Evolutionary conservation across 2,329 filamentous ascomycete species (phyloP), one percentile per base, ranked within the genome.

Genomic region (Ascocoryne sarcoides): DNA sequence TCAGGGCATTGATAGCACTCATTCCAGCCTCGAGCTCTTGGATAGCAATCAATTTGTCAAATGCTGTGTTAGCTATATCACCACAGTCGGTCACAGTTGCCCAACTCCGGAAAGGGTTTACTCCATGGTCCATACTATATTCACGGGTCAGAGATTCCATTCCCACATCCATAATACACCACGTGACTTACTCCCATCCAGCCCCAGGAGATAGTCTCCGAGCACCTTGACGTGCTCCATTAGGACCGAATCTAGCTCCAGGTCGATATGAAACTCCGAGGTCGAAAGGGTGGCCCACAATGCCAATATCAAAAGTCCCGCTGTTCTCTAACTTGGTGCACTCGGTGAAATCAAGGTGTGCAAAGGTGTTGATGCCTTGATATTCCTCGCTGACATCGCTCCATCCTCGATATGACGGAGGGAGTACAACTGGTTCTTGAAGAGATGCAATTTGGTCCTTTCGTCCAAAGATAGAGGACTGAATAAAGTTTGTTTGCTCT

Each of bases 281-380:
- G 43, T 58, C 55, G 39, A 58, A 58, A 3, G 55, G 54, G 41
- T 56, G 53, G 3, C 55, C 55, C 10, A 58, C 49, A 17, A 58
- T 54, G 1, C 50, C 55, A 38, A 58, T 55, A 37, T 58, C 55
- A 39, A 58, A 58, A n/a, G 51, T 49, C 5, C 42, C 45, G 33
- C 43, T 51, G 19, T 39, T 53, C 19, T 44, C 44, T 8, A 36
- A 3, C 10, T 50, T 39, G 15, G 53, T 55, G 36, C 55, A 57
- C 18, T 55, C 43, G 5, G 43, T 44, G 30, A 49, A 55, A 18
- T 47, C 40, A n/a, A 57, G 51, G 38, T 56, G 55, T 4, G 49
- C 51, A 32, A 57, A 57, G 9, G 55, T 56, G n/a, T 47, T 44
- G 14, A 50, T 32, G 5, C 49, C 45, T 14, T 26, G 36, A 29